Percentiles rank a stretch among this genome's conserved stretches.
Conservation (phyloP, 805 yeast species). For the Lipomyces chichibuensis region DNA sequence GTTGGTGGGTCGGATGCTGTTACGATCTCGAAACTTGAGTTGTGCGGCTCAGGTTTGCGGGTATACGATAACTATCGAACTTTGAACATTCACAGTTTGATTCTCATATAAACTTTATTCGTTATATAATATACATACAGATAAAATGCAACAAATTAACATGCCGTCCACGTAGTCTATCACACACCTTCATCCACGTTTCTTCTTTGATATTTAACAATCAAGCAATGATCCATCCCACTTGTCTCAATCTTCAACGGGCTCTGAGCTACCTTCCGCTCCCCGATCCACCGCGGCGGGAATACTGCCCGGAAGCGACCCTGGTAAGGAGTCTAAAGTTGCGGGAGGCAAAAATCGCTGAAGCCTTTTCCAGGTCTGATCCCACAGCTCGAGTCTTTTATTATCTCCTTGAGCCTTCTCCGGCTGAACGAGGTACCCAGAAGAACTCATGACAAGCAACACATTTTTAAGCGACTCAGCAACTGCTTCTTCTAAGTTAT, state of each 20-base stretch:
- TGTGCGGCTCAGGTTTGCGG: background rate
- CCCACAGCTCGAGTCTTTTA: slow-evolving; percentile 43
- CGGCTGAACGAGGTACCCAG: slow-evolving; percentile 36
- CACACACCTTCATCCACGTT: background rate
- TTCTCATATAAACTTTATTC: background rate
- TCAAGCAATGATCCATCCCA: background rate
- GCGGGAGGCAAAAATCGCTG: slow-evolving; percentile 48
- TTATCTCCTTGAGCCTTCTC: slow-evolving; percentile 41
- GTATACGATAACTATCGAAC: too few species aligned
- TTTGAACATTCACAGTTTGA: background rate
- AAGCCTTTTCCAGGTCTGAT: slow-evolving; percentile 44
- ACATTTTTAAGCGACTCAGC: slow-evolving; percentile 50
- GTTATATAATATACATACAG: background rate
- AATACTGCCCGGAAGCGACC: background rate
- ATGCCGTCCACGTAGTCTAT: background rate
- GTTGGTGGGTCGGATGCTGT: background rate
- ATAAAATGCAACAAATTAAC: background rate
- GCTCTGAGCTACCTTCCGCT: background rate
- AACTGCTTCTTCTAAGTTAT: slow-evolving; percentile 46
- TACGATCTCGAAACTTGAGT: too few species aligned
- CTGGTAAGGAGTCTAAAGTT: slow-evolving; percentile 16
- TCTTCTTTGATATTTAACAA: background rate
- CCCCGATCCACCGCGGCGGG: background rate
- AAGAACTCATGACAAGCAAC: slow-evolving; percentile 45
- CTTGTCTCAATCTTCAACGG: background rate